Evolutionary conservation across 768 basidiomycete genomes (phyloP).

Genomic region (Lentinula raphanica): DNA sequence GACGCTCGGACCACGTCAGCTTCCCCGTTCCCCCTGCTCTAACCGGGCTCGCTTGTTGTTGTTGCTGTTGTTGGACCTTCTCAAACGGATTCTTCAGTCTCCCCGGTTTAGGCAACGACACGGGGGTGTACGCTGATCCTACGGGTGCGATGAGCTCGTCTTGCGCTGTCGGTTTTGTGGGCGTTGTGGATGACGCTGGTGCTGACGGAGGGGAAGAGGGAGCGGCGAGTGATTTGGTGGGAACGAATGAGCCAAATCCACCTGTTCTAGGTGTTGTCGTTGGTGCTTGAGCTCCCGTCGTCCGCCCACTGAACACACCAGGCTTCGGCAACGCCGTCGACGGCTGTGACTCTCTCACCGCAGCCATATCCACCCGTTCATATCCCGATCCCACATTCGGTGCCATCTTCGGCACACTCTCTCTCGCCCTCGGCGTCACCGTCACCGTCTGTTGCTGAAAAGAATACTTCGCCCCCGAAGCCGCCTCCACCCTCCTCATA

Average conservation of each 20-base stretch:
- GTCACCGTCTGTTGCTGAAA: conserved; percentile 83
- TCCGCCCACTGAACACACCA: too few species aligned
- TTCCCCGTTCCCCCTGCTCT: conserved; percentile 50
- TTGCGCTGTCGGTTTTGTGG: conserved; percentile 59
- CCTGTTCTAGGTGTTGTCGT: too few species aligned
- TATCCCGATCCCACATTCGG: conserved; percentile 61
- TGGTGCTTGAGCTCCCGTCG: too few species aligned
- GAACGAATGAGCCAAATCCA: neutral
- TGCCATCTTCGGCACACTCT: neutral
- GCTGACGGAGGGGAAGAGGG: conserved; percentile 24
- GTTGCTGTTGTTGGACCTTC: conserved; percentile 43
- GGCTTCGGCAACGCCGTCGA: conserved; percentile 30
- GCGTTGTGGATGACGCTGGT: conserved; percentile 40
- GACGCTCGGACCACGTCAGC: conserved; percentile 91
- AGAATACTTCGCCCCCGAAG: conserved; percentile 88
- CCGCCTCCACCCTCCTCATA: conserved; percentile 81
- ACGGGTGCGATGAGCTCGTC: conserved; percentile 84
- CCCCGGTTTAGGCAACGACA: conserved; percentile 77
- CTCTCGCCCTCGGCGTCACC: too few species aligned
- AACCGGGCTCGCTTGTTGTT: conserved; percentile 18
- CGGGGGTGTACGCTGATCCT: conserved; percentile 85
- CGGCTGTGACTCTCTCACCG: conserved; percentile 45
- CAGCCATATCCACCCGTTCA: conserved; percentile 65
- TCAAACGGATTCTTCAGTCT: conserved; percentile 84
- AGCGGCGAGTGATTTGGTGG: conserved; percentile 15